Evolutionary conservation across 306 rosid species (phyloP), one percentile per base, ranked within the genome.

Genomic region (Neltuma alba): DNA sequence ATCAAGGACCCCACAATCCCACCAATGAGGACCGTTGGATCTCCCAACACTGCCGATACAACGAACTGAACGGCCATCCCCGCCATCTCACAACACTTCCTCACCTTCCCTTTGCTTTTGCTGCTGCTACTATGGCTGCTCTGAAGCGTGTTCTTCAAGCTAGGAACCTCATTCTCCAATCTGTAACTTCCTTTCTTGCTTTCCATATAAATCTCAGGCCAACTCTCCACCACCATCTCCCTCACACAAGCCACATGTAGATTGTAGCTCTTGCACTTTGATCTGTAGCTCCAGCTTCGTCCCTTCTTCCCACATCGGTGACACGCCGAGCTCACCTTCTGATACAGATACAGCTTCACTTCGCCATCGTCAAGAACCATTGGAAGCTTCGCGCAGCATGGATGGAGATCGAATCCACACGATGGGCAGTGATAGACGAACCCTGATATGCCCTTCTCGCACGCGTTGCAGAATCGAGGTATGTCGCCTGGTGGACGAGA

Each of bases 381-480:
- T 0, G 98, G 98, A 12, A 95, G 98, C 91, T 90, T 95, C 7
- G 96, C 98, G 28, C 99, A 95, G 37, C 99, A 95, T 0, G 98
- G 99, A 77, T 95, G 99, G 34, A 95, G 97, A 66, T 95, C 99
- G 57, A 91, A 95, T 0, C 92, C 97, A 4, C 99, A 95, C 0
- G 87, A 45, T 8, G 77, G 33, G 86, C 99, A 95, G 75, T 95
- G 99, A 83, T 93, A 95, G 40, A 88, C 36, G 63, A 93, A 95
- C 14, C 99, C 99, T 0, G 70, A 70, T 1, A 93, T 70, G 36
- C 77, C 89, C 78, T 93, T 93, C 85, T 91, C 90, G 15, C 99
- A 93, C 0, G 97, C 99, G 28, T 95, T 93, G 90, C 99, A 95
- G 50, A 58, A 90, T 28, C 98, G 93, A 0, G 94, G 89, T 0